Evolutionary conservation across 768 basidiomycete genomes (phyloP).

Genomic region (Collybia nuda): DNA sequence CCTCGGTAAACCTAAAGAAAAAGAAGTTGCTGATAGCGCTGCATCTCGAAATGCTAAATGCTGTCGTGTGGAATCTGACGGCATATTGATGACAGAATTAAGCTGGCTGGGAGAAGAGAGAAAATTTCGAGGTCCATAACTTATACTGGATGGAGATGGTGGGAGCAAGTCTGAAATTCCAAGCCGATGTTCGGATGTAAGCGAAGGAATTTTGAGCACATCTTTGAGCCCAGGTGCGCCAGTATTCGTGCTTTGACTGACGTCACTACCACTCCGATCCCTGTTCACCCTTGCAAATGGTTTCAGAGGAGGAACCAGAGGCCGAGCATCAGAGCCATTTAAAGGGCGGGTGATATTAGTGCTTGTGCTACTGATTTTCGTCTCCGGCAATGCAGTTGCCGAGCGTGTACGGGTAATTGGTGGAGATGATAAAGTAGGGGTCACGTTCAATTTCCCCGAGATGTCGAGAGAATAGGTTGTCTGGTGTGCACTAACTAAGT

Average conservation of each 20-base stretch:
- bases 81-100: slow-evolving; percentile 18
- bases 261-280: slow-evolving; percentile 49
- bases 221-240: slow-evolving; percentile 67
- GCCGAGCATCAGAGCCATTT: slow-evolving; percentile 14
- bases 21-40: slow-evolving; percentile 18
- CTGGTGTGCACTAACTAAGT: slow-evolving; percentile 43
- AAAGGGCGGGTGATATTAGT: slow-evolving; percentile 9
- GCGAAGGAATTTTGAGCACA: slow-evolving; percentile 70
- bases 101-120: slow-evolving; percentile 37
- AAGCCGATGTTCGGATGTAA: slow-evolving; percentile 69
- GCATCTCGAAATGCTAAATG: slow-evolving; percentile 18
- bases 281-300: slow-evolving; percentile 41
- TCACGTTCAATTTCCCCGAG: slow-evolving; percentile 27
- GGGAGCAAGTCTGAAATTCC: slow-evolving; percentile 71
- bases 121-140: slow-evolving; percentile 34
- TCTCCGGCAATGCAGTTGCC: slow-evolving; percentile 39
- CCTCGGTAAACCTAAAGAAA: slow-evolving; percentile 37
- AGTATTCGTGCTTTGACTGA: slow-evolving; percentile 30
- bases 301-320: slow-evolving; percentile 40
- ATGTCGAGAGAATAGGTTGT: slow-evolving; percentile 58
- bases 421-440: slow-evolving; percentile 22
- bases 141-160: slow-evolving; percentile 62
- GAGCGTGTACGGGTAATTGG: slow-evolving; percentile 41
- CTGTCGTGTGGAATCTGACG: slow-evolving; percentile 16
- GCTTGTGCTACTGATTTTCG: slow-evolving; percentile 6